Evolutionary conservation across 768 basidiomycete genomes (phyloP), one percentile per base, ranked within the genome.

Genomic region (Boletus rubroflammeus): DNA sequence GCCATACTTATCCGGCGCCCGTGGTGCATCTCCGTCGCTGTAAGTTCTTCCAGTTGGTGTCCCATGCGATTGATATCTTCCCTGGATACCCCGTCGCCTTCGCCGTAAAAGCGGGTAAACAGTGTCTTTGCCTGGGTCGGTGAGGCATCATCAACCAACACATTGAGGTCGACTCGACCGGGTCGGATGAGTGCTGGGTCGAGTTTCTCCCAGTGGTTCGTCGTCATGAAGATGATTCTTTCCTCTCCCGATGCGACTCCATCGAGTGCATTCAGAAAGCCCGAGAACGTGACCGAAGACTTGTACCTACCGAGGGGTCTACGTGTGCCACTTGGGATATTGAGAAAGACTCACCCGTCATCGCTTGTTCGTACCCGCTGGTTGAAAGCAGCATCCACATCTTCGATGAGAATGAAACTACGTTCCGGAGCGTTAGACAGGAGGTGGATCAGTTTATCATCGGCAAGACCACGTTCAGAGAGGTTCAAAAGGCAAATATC

Each of bases 181-280:
- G 97, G 96, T 47, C 97, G 85, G 65, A 98, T 92, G 43, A 99
- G 82, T 0, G 96, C 97, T 6, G 93, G 88, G 72, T 99, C 97
- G 34, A 99, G 82, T 57, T 78, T 80, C 55, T 90, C 84, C 50
- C 90, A 68, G 63, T 98, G 97, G 70, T 99, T 99, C n/a, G 97
- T 98, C 0, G 97, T 99, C 86, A 99, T 90, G 74, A 99, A 99
- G 34, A 99, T 83, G 67, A 99, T 87, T n/a, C 97, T 86, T 64
- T 97, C 94, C 73, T 98, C 95, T 39, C 94, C 93, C 11, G 96
- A 97, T 5, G 93, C 96, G 28, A 99, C 96, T 17, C 97, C 97
- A 66, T 99, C 97, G 3, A 99, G 78, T 14, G 95, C 94, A 63
- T 99, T 99, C 40, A 99, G 75, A 67, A 98, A 91, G 26, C 97